Evolutionary conservation across 192 early-diverging fungal species (phyloP).

Genomic region (Entomortierella parvispora): DNA sequence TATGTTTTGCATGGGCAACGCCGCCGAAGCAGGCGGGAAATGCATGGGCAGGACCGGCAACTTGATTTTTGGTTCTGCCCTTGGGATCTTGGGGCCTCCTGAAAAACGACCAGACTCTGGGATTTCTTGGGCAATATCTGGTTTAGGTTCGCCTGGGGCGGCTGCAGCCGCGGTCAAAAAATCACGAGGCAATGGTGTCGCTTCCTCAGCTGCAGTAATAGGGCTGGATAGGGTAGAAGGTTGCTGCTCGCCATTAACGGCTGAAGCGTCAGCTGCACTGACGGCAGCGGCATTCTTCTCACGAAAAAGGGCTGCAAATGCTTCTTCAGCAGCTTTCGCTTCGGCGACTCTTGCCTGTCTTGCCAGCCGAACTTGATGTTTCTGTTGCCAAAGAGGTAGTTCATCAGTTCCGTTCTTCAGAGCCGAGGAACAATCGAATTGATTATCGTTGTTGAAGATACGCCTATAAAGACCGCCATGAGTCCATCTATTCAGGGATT

Average conservation of each 20-base stretch:
- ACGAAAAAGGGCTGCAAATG: neutral
- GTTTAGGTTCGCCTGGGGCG: neutral
- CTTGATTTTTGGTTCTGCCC: neutral
- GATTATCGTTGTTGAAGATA: neutral
- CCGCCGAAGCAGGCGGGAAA: neutral
- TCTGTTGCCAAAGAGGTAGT: neutral
- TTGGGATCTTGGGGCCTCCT: neutral
- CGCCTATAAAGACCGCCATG: neutral
- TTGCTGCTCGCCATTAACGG: too few species aligned
- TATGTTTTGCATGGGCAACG: neutral
- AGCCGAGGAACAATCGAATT: constrained; percentile 9
- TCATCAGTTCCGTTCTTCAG: neutral
- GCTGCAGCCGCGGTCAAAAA: neutral
- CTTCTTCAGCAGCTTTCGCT: neutral
- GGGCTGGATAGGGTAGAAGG: too few species aligned
- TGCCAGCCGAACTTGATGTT: neutral
- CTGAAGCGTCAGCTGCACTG: neutral
- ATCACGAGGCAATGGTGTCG: neutral
- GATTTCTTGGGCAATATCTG: too few species aligned
- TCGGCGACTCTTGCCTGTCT: neutral
- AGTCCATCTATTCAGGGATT: neutral
- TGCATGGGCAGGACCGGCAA: constrained; percentile 6
- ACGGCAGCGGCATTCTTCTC: neutral
- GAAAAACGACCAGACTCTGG: too few species aligned
- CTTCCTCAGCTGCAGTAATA: too few species aligned